Percentiles rank a stretch among this genome's conserved stretches.
Conservation (phyloP, 2,329 filamentous ascomycete species). For the Penicillium sp. region DNA sequence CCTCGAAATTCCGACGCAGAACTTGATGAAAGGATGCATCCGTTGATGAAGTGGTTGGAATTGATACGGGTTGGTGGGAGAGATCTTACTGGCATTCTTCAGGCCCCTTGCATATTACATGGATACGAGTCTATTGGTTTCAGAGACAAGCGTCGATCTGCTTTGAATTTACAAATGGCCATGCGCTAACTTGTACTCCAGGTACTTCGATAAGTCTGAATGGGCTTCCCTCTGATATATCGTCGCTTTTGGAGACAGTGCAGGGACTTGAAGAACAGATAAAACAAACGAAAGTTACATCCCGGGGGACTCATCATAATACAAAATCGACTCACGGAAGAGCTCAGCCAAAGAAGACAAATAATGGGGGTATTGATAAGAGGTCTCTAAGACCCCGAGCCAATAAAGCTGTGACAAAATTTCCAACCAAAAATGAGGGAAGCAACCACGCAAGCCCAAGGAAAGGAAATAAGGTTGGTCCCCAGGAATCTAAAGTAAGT, state of each 20-base stretch:
- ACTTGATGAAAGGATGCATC: neutral
- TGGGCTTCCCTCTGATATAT: neutral
- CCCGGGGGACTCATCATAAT: too few relatives aligned
- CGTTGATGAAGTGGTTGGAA: neutral
- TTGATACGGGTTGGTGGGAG: neutral
- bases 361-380: too few relatives aligned
- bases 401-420: neutral
- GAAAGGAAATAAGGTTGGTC: neutral
- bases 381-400: too few relatives aligned
- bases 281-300: neutral
- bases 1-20: neutral
- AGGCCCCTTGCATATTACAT: neutral
- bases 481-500: too few relatives aligned
- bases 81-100: neutral
- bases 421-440: neutral
- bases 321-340: too few relatives aligned
- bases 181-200: conserved; percentile 1
- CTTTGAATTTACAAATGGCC: neutral
- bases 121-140: too few relatives aligned
- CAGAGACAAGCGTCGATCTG: neutral
- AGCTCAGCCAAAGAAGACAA: too few relatives aligned
- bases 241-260: neutral
- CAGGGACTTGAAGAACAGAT: neutral
- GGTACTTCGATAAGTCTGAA: neutral
- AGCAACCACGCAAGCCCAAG: neutral